Conservation (phyloP, 177 flowering plant species). For the Vitis hybrid region DNA sequence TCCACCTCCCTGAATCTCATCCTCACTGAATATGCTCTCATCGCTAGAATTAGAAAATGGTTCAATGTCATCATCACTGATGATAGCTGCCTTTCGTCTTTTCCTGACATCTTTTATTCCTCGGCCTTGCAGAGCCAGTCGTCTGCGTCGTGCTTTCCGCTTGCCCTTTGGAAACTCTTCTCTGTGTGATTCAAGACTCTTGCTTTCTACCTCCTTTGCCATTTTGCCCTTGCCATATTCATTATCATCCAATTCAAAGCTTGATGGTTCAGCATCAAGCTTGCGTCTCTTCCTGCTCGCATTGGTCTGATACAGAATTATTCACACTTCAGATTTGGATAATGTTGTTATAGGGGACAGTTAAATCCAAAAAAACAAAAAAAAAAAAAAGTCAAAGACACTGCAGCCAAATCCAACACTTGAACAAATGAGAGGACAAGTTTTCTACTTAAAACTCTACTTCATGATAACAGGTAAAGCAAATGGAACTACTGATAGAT, state of each 20-base stretch:
- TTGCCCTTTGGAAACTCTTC: slow-evolving; percentile 93
- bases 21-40: slow-evolving; percentile 61
- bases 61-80: slow-evolving; percentile 49
- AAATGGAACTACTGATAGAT: not conserved
- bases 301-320: slow-evolving; percentile 61
- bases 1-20: slow-evolving; percentile 60
- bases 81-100: slow-evolving; percentile 42
- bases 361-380: not conserved
- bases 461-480: not conserved
- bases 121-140: slow-evolving; percentile 72
- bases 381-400: not conserved
- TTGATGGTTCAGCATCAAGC: slow-evolving; percentile 51
- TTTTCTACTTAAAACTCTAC: not conserved
- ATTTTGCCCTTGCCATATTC: slow-evolving; percentile 32
- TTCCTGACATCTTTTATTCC: slow-evolving; percentile 57
- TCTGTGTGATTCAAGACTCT: slow-evolving; percentile 47
- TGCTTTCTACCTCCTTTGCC: slow-evolving; percentile 40
- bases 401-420: not conserved
- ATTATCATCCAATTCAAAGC: slow-evolving; percentile 57
- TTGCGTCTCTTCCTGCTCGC: slow-evolving; percentile 74
- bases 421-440: too few species aligned
- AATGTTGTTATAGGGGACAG: not conserved
- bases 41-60: slow-evolving; percentile 61
- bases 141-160: slow-evolving; percentile 75
- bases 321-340: not conserved